Evolutionary conservation across 257 asterid genomes (phyloP).

Genomic region (Salvia hispanica): DNA sequence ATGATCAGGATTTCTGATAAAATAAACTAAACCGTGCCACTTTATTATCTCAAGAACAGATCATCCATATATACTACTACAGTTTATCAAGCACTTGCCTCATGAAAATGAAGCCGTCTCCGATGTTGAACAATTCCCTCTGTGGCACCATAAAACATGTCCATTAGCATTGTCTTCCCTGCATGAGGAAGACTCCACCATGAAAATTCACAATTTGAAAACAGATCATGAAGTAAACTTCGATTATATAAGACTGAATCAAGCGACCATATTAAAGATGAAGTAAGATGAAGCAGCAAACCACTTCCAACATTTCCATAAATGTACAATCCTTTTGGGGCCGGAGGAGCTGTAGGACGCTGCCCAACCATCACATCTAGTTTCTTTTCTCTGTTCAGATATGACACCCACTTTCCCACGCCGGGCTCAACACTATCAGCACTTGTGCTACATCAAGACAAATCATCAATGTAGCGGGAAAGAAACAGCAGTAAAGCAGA

Average conservation of each 20-base stretch:
- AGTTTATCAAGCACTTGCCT: slow-evolving; percentile 50
- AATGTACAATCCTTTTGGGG: slow-evolving; percentile 89
- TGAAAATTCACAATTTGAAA: slow-evolving; percentile 16
- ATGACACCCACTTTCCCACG: slow-evolving; percentile 98
- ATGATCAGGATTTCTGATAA: slow-evolving; percentile 2
- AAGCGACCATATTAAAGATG: background rate
- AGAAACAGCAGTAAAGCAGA: background rate
- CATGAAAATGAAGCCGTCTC: slow-evolving; percentile 93
- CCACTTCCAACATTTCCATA: slow-evolving; percentile 99
- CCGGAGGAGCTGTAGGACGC: slow-evolving; percentile 87
- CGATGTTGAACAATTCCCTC: slow-evolving; percentile 88
- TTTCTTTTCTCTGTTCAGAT: slow-evolving; percentile 92
- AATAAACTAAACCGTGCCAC: slow-evolving; percentile 15
- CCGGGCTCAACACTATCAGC: slow-evolving; percentile 69
- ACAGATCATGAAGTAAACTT: slow-evolving; percentile 5
- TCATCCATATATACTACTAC: slow-evolving; percentile 10
- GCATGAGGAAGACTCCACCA: slow-evolving; percentile 32
- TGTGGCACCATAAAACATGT: slow-evolving; percentile 83
- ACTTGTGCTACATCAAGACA: slow-evolving; percentile 43
- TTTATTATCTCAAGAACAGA: slow-evolving; percentile 1
- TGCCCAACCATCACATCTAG: slow-evolving; percentile 70
- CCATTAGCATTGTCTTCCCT: slow-evolving; percentile 99
- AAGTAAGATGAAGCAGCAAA: slow-evolving; percentile 49
- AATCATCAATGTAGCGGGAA: too few species aligned
- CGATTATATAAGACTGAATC: background rate